Evolutionary conservation across 2,329 filamentous ascomycete species (phyloP), one percentile per base, ranked within the genome.

Genomic region (Diaporthe citriasiana): DNA sequence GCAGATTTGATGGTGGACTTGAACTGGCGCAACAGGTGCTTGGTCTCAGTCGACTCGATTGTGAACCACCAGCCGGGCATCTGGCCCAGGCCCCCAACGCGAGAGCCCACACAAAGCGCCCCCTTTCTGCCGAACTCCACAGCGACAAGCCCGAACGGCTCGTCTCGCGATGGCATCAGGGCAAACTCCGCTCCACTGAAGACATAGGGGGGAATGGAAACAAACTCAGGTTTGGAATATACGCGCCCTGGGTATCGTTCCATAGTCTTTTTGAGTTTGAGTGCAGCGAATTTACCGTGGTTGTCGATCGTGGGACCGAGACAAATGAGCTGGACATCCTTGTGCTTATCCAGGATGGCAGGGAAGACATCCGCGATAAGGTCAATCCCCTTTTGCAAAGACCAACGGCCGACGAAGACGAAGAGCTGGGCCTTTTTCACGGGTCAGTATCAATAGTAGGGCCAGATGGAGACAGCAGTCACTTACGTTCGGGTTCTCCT

Each of bases 11-110:
- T 91, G 12, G 91, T 89, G 74, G 87, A 85, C 80, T 90, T 91
- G 83, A 93, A 92, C 78, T 93, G 91, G 53, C 88, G 87, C 72
- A 92, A 83, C 63, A 92, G 82, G 82, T 93, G 91, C 51, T 86
- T 86, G 2, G 90, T 91, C 4, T 89, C 89, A 3, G 86, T 89
- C 0, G 89, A 91, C 79, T 75, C 74, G 25, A 75, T 75, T 84
- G 66, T 90, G 80, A 89, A 93, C 91, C 91, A 93, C 89, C 91
- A 93, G 33, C 91, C 91, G n/a, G 91, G 91, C 91, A 93, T 93
- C 78, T 92, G 89, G 19, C 91, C 90, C 33, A 93, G 85, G 72
- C 91, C 91, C 77, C 91, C 91, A 51, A 93, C 91, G 69, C 90
- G 86, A 45, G 91, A 89, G 59, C 91, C 91, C 74, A 93, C 89